These are phyloP conservation scores for Pterocarpus macrocarpus DNA, from an alignment of 306 rosid genomes.

Conservation along the genomic window DNA sequence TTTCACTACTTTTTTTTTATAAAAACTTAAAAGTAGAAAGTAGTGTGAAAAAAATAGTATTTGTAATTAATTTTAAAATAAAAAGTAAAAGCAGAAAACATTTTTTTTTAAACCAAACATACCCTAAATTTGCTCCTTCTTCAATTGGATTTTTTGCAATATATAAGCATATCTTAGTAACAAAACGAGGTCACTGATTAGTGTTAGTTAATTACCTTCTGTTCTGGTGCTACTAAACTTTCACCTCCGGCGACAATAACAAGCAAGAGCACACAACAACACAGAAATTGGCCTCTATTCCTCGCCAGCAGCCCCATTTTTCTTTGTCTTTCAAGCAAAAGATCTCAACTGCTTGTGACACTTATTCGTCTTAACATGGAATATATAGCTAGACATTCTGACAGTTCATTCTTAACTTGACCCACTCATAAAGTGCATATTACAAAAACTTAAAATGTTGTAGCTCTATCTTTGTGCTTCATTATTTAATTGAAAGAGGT, in stretches of 20 bases:
- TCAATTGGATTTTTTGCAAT: neutral
- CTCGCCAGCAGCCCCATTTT: slow-evolving; percentile 38
- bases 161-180: neutral
- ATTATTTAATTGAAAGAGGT: slow-evolving; percentile 28
- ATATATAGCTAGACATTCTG: slow-evolving; percentile 26
- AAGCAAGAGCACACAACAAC: slow-evolving; percentile 50
- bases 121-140: neutral
- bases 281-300: slow-evolving; percentile 21
- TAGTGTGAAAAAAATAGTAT: too few species aligned
- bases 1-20: too few species aligned
- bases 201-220: slow-evolving; percentile 51
- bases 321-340: slow-evolving; percentile 23
- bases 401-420: slow-evolving; percentile 64
- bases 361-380: neutral
- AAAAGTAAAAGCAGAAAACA: too few species aligned
- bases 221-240: slow-evolving; percentile 48
- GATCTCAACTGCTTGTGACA: neutral
- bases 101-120: too few species aligned
- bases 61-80: too few species aligned
- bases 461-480: neutral
- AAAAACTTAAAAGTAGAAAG: too few species aligned
- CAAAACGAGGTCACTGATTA: neutral
- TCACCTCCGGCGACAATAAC: slow-evolving; percentile 53
- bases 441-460: slow-evolving; percentile 37
- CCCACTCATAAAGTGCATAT: slow-evolving; percentile 53